These are phyloP conservation scores for Plasmodium gonderi DNA, from an alignment of 169 alveolate genomes.

Conservation along the genomic window DNA sequence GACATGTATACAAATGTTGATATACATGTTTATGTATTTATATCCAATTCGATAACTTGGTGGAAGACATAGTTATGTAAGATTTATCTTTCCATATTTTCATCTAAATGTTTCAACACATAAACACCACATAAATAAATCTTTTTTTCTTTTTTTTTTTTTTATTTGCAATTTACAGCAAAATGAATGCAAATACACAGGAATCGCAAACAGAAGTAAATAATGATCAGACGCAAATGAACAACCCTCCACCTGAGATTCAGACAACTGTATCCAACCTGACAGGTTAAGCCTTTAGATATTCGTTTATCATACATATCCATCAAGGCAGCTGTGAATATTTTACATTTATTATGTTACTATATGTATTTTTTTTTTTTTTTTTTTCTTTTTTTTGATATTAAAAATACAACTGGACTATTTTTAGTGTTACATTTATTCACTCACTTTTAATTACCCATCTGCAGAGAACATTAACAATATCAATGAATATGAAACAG, in stretches of 20 bases:
- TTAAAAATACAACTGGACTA: too few relatives aligned
- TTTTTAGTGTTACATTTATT: too few relatives aligned
- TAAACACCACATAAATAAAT: neutral
- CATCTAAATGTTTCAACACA: neutral
- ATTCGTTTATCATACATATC: too few relatives aligned
- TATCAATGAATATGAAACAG: slow-evolving; percentile 20
- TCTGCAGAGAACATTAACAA: slow-evolving; percentile 16
- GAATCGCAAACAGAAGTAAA: slow-evolving; percentile 13
- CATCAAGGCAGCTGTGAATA: too few relatives aligned
- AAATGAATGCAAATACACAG: slow-evolving; percentile 30
- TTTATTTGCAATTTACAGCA: slow-evolving; percentile 19
- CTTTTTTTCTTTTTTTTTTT: neutral
- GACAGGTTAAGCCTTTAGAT: slow-evolving; percentile 12
- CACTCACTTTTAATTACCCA: neutral
- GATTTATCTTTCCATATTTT: neutral
- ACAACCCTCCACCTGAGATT: neutral
- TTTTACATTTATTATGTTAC: too few relatives aligned
- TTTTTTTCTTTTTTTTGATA: neutral
- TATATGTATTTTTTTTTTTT: too few relatives aligned
- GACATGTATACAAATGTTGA: neutral
- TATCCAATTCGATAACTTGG: neutral
- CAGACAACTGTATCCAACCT: slow-evolving; percentile 18
- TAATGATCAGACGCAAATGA: slow-evolving; percentile 6
- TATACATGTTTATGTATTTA: neutral
- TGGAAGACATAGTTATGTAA: slow-evolving; percentile 4